Conservation (phyloP, 345 rosid genomes). For the Brassica napus region DNA sequence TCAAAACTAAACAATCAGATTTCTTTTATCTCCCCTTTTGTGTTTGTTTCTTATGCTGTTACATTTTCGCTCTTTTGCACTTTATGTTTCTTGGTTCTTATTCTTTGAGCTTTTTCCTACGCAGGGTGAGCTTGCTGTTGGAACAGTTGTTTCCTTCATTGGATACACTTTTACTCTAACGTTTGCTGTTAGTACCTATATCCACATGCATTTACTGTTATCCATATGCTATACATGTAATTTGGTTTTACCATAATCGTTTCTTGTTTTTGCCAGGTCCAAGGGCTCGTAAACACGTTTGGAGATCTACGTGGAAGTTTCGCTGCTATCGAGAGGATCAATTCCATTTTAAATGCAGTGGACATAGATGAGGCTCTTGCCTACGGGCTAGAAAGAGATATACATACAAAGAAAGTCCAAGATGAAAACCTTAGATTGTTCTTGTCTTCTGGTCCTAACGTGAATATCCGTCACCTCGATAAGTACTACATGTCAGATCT, state of each 20-base stretch:
- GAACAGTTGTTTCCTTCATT: slow-evolving; percentile 86
- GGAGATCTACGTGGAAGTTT: slow-evolving; percentile 93
- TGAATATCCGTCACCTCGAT: slow-evolving; percentile 44
- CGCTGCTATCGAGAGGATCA: slow-evolving; percentile 90
- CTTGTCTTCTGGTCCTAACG: slow-evolving; percentile 51
- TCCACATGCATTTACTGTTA: slow-evolving; percentile 10
- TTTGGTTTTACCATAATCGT: background rate
- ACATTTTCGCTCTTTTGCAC: background rate
- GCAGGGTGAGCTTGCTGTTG: slow-evolving; percentile 93
- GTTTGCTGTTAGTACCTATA: slow-evolving; percentile 71
- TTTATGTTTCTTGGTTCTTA: slow-evolving; percentile 2
- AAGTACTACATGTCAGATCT: slow-evolving; percentile 69
- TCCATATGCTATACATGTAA: slow-evolving; percentile 23
- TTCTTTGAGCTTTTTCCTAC: slow-evolving; percentile 15
- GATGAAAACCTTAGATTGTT: slow-evolving; percentile 63
- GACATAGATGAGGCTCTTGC: slow-evolving; percentile 93
- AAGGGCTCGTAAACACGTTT: slow-evolving; percentile 90
- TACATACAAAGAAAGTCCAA: slow-evolving; percentile 52
- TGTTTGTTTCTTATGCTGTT: slow-evolving; percentile 5
- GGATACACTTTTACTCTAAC: slow-evolving; percentile 96
- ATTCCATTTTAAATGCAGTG: slow-evolving; percentile 68
- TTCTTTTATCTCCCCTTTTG: background rate
- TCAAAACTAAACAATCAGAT: background rate
- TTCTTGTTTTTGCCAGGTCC: slow-evolving; percentile 58
- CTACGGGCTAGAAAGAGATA: slow-evolving; percentile 80